Evolutionary conservation across 768 basidiomycete genomes (phyloP), one percentile per base, ranked within the genome.

Genomic region (Lactarius indigo): DNA sequence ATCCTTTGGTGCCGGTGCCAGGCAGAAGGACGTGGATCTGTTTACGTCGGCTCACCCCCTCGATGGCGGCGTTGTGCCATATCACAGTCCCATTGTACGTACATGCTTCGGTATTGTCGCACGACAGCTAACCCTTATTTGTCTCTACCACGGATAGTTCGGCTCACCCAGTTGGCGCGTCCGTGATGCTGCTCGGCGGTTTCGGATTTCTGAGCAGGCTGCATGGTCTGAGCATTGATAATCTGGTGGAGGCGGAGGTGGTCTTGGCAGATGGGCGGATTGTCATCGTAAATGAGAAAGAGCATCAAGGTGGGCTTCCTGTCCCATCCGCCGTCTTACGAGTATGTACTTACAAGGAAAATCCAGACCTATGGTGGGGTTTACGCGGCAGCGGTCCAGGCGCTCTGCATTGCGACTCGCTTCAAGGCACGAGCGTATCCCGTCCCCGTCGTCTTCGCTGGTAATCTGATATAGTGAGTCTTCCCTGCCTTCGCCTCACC

Each of bases 221-320:
- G 71, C 85, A 89, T 68, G 95, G 95, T 7, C 80, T 97, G 63
- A 94, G 92, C 65, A 85, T 94, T 73, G 95, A 98, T 75, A 92
- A 91, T 73, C 78, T 96, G 30, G 90, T 96, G 6, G 94, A 97
- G 73, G 90, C 91, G 0, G 95, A 98, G 76, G 88, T 95, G 78
- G 95, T 97, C 2, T 82, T 95, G 20, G 90, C 94, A 5, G 93
- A 96, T 76, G 95, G 95, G 5, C 79, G 86, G n/a, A 90, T 97
- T 56, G 83, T 94, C 26, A 82, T 89, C 66, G 85, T 89, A 7
- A 92, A 83, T 69, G 87, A 94, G 72, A 81, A 83, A 5, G 87
- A 89, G 47, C 78, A 91, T 73, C 82, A 89, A 62, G 90, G 91
- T 86, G 73, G 64, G 78, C 20, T 52, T 76, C 12, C 59, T 44